Percentiles rank a stretch among this genome's conserved stretches.
phyloP scores from a whole-genome alignment of 192 early-diverging fungal genomes.

The Paraglomus brasilianum region DNA sequence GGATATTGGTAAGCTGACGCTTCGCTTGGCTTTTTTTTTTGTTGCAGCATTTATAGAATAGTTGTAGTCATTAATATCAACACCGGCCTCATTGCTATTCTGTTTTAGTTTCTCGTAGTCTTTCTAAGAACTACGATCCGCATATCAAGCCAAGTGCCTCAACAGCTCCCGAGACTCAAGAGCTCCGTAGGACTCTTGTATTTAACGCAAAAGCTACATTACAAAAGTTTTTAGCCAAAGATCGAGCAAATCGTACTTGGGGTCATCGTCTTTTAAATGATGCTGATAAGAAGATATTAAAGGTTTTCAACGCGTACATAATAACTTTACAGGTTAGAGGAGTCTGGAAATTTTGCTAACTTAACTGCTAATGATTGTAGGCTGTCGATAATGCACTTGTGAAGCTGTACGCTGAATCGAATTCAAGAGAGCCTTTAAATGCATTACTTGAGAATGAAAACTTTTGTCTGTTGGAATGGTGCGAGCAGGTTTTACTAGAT shows the following conservation, averaged over 20 bases:
- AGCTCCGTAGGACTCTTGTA: constrained; percentile 49
- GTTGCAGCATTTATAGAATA: background rate
- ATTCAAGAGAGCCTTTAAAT: constrained; percentile 26
- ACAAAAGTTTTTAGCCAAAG: constrained; percentile 49
- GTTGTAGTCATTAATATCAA: no score
- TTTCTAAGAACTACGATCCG: constrained; percentile 39
- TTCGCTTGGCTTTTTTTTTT: background rate
- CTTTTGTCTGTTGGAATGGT: constrained; percentile 43
- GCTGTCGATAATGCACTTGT: constrained; percentile 42
- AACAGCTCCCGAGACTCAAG: constrained; percentile 33
- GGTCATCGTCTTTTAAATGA: constrained; percentile 7
- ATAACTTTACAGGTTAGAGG: background rate
- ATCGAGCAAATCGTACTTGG: constrained; percentile 30
- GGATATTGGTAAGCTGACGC: constrained; percentile 44
- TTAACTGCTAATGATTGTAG: constrained; percentile 17
- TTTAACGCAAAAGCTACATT: constrained; percentile 60
- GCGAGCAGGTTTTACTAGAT: constrained; percentile 48
- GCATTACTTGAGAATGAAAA: constrained; percentile 46
- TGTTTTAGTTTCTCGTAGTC: constrained; percentile 31
- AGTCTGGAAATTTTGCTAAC: background rate
- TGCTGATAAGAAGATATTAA: constrained; percentile 12
- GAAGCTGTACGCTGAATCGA: constrained; percentile 33
- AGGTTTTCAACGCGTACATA: constrained; percentile 5
- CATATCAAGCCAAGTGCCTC: constrained; percentile 49
- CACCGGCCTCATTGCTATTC: background rate